A percentile compares a stretch with the other conserved stretches of the same genome.
Evolutionary conservation across 2,329 filamentous ascomycete genomes (phyloP).

Genomic region (Sporothrix sp.): DNA sequence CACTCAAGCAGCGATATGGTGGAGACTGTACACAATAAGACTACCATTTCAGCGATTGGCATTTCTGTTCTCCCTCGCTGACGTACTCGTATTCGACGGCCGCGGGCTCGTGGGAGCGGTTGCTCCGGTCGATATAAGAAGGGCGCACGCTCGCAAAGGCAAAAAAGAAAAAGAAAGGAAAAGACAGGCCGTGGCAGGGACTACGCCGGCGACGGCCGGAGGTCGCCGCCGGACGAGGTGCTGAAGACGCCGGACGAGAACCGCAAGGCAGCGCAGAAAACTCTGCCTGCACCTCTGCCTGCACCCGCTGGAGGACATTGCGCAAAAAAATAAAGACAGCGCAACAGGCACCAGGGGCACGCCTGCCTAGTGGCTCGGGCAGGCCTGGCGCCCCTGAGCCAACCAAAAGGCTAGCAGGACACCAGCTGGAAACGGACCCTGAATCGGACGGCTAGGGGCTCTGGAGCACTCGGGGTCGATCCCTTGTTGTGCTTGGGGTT

Average conservation of each 20-base stretch:
- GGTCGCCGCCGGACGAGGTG: too few species aligned
- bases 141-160: background rate
- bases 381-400: conserved; percentile 3
- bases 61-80: background rate
- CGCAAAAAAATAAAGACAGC: background rate
- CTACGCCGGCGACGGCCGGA: background rate
- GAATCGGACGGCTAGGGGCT: background rate
- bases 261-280: too few species aligned
- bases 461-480: too few species aligned
- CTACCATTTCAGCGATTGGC: conserved; percentile 5
- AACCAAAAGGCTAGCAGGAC: background rate
- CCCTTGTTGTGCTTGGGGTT: too few species aligned
- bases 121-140: background rate
- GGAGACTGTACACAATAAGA: too few species aligned
- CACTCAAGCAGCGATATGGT: conserved; percentile 1
- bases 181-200: background rate
- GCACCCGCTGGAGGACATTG: too few species aligned
- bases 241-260: too few species aligned
- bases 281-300: too few species aligned
- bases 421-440: background rate
- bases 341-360: conserved; percentile 3
- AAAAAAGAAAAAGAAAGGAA: background rate
- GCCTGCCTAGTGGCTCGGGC: background rate
- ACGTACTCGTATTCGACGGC: background rate
- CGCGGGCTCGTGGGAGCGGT: background rate